Base-by-base conservation (phyloP, 257 asterid genomes). In the Solanum pimpinellifolium region DNA sequence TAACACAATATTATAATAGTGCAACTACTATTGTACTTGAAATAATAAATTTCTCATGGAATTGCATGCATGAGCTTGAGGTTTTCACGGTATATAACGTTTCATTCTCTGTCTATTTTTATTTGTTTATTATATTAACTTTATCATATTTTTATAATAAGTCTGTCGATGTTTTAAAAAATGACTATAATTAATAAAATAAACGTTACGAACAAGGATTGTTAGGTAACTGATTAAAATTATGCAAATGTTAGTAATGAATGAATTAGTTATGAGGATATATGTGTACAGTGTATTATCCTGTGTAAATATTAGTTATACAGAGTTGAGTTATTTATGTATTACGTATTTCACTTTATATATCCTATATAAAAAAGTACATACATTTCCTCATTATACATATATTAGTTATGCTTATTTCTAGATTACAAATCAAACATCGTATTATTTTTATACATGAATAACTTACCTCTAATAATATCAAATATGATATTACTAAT, bases 121-220 rank as follows among this genome's bases (percentile, higher is more conserved):
- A 62, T 11, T 62, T 62, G 31, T 62, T 23, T 0, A n/a, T n/a
- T 0, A 1, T 62, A 11, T 10, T n/a, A n/a, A n/a, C 13, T 62
- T 62, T 10, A 0, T 0, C 11, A 59, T 20, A 60, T 0, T 10
- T 62, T 23, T 56, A 18, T 56, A 52, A 18, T 6, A 52, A 52
- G 10, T 15, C 0, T 16, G 23, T 2, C 1, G 4, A 6, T 1
- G 1, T 52, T 52, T 56, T 56, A 0, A 18, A 4, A 7, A 16
- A 52, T 52, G 3, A 16, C 0, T 52, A 52, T 52, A 52, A 52
- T 52, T 47, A 47, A 47, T 46, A 46, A 1, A 46, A 14, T 0
- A 18, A 5, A 14, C 20, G 2, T 47, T 1, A 0, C 5, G 52
- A 46, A 47, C 18, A 0, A 14, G 21, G 62, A 2, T 52, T 52